Percentiles rank a stretch among this genome's conserved stretches.
These are phyloP conservation scores for Kockovaella imperatae DNA, from an alignment of 768 basidiomycete genomes.

Conservation along the genomic window DNA sequence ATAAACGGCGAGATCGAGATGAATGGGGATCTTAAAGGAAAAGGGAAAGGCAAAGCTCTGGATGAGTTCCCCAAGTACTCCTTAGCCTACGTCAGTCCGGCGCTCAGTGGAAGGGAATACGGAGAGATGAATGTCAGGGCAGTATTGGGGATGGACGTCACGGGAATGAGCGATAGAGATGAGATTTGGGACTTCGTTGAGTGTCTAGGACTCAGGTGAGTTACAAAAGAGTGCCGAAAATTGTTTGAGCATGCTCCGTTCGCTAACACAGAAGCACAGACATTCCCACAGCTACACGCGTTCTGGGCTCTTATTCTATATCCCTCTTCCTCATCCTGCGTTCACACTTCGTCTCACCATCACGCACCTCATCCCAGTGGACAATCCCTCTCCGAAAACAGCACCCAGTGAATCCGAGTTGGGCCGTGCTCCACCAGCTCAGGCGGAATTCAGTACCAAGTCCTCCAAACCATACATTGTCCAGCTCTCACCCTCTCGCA, in stretches of 20 bases:
- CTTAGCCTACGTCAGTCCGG: conserved; percentile 18
- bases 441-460: conserved; percentile 3
- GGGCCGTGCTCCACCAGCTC: conserved; percentile 1
- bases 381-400: not conserved
- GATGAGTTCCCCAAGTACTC: not conserved
- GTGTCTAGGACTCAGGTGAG: conserved; percentile 27
- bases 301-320: conserved; percentile 17
- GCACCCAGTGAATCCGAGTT: conserved; percentile 4
- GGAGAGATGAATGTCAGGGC: conserved; percentile 19
- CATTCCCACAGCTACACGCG: conserved; percentile 21
- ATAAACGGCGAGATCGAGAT: conserved; percentile 20
- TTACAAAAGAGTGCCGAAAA: not conserved
- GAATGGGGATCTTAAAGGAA: not conserved
- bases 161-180: not conserved
- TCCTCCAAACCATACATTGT: conserved; percentile 22
- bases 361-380: conserved; percentile 5
- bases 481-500: conserved; percentile 22
- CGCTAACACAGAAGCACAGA: conserved; percentile 4
- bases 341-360: conserved; percentile 18
- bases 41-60: conserved; percentile 7
- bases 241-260: not conserved
- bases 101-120: conserved; percentile 24
- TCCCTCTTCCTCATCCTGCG: conserved; percentile 12
- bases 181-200: conserved; percentile 24
- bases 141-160: conserved; percentile 19